phyloP scores from a whole-genome alignment of 495 filamentous ascomycete species.

The Platismatia glauca region DNA sequence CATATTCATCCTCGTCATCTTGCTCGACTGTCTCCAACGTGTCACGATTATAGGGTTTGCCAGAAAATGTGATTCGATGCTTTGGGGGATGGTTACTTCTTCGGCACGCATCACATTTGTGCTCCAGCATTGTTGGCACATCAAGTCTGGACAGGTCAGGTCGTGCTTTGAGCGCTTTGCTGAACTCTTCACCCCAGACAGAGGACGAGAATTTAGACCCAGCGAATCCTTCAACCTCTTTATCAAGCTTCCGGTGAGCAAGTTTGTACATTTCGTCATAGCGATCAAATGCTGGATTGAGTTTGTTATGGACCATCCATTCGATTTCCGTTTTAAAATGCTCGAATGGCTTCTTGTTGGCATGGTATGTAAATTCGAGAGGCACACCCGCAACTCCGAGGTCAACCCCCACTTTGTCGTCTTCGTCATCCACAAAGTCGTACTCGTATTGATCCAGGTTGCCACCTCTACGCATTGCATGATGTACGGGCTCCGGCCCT shows the following conservation, averaged over 20 bases:
- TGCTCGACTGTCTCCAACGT: constrained; percentile 57
- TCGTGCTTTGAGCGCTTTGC: constrained; percentile 53
- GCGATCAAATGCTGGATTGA: constrained; percentile 66
- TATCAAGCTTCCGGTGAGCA: constrained; percentile 66
- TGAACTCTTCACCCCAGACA: constrained; percentile 62
- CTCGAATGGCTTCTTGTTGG: constrained; percentile 59
- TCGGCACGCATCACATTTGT: constrained; percentile 70
- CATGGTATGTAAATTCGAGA: constrained; percentile 58
- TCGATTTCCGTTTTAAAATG: constrained; percentile 72
- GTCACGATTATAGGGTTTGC: constrained; percentile 59
- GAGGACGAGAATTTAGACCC: constrained; percentile 65
- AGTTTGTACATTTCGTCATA: constrained; percentile 57
- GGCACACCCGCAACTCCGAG: constrained; percentile 50
- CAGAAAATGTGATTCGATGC: constrained; percentile 51
- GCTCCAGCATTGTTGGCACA: constrained; percentile 31
- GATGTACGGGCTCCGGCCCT: constrained; percentile 26
- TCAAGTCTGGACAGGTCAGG: constrained; percentile 41
- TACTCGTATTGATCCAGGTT: constrained; percentile 53
- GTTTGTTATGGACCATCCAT: constrained; percentile 70
- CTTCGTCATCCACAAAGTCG: constrained; percentile 60
- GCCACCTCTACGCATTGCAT: constrained; percentile 7
- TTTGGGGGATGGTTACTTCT: constrained; percentile 59
- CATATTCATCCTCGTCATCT: constrained; percentile 37
- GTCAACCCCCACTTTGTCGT: constrained; percentile 54
- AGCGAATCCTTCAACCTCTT: constrained; percentile 58